phyloP scores from a whole-genome alignment of 331 rosid genomes.

The Acacia concinna region DNA sequence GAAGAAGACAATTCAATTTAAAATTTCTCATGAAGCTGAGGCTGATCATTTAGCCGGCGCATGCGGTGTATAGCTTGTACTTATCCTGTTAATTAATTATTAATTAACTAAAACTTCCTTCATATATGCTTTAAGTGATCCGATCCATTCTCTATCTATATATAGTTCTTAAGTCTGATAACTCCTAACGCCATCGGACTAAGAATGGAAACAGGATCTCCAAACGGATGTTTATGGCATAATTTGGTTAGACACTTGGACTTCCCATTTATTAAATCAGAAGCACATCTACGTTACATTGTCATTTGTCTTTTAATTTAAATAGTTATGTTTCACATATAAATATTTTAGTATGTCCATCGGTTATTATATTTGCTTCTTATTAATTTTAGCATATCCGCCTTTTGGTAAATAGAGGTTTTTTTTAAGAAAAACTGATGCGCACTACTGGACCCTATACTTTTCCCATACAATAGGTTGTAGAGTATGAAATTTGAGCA shows the following conservation, averaged over 20 bases:
- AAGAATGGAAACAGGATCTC: not conserved
- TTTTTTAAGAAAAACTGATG: too few relatives aligned
- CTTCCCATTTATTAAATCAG: not conserved
- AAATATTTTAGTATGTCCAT: not conserved
- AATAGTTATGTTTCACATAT: not conserved
- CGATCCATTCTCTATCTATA: not conserved
- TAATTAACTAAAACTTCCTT: not conserved
- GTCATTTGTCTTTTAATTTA: not conserved
- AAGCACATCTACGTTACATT: not conserved
- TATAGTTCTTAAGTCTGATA: not conserved
- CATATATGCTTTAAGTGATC: not conserved
- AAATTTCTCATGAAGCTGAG: slow-evolving; percentile 12
- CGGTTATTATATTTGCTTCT: not conserved
- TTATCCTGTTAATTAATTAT: not conserved
- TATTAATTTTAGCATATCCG: not conserved
- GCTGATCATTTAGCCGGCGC: slow-evolving; percentile 14
- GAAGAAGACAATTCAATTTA: slow-evolving; percentile 8
- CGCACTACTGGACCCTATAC: not conserved
- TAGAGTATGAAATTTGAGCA: too few relatives aligned
- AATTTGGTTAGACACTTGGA: too few relatives aligned
- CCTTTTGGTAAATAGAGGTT: not conserved
- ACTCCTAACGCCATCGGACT: not conserved
- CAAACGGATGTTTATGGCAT: not conserved
- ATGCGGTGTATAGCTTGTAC: not conserved
- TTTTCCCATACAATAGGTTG: too few relatives aligned